Evolutionary conservation across 2,329 filamentous ascomycete species (phyloP), one percentile per base, ranked within the genome.

Genomic region (Neopestalotiopsis clavispora): DNA sequence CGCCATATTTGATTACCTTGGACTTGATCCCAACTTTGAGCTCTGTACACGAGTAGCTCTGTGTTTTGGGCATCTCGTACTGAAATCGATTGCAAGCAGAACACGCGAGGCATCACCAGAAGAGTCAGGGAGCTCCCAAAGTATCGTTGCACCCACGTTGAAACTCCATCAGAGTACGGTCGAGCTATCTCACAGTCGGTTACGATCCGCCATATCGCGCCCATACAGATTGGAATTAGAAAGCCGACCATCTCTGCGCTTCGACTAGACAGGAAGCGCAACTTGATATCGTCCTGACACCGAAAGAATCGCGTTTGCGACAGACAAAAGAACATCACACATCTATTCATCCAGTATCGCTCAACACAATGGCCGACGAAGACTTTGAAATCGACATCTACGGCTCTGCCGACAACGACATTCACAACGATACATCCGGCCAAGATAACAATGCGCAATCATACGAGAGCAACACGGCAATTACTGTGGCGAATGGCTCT

Each of bases 381-480:
- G 89, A 91, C 75, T 92, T 91, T 79, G 90, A 92, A 74, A 91
- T 92, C 81, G 90, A 92, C 74, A 90, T 92, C 75, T 92, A 92
- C 76, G 90, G 89, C 74, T 82, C 81, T 70, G 80, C 82, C 68
- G 84, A 87, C 30, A 80, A 84, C 69, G 79, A 83, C 10, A 66
- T 73, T 20, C 63, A 38, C 71, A 76, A 73, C 17, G 70, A 69
- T 49, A 58, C 28, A 23, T 40, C 49, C 49, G 76, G 73, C 63
- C 74, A 80, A 57, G 79, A 83, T 56, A 76, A 81, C 40, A 79
- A 81, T 69, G 77, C 79, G 56, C 81, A 84, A 58, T 79, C 78
- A 60, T 78, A 78, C 67, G 77, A 79, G 10, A 75, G 69, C 67
- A 82, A 81, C 68, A 77, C 80, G 28, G 78, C 80, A 57, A 82